Percentiles rank a stretch among this genome's conserved stretches.
Evolutionary conservation across 1,284 basidiomycete species (phyloP).

Genomic region (Cryptococcus depauperatus): DNA sequence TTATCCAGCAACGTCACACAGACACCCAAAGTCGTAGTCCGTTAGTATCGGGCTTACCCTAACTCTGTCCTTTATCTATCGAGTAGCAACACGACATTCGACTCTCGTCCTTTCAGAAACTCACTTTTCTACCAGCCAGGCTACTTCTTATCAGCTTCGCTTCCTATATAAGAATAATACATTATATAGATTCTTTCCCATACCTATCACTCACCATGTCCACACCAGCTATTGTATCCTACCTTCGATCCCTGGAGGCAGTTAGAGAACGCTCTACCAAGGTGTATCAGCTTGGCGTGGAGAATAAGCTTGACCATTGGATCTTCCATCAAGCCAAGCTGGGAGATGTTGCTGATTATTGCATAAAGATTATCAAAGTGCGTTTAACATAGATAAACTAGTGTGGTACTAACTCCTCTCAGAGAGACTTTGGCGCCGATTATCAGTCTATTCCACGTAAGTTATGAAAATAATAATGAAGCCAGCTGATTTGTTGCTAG

Average conservation of each 20-base stretch:
- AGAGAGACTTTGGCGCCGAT: slow-evolving; percentile 69
- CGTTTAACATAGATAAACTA: slow-evolving; percentile 10
- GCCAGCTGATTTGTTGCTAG: too few species aligned
- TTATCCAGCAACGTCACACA: too few species aligned
- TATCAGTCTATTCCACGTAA: slow-evolving; percentile 29
- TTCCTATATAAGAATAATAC: not conserved
- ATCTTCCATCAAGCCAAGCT: slow-evolving; percentile 72
- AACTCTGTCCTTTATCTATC: too few species aligned
- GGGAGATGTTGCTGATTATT: slow-evolving; percentile 65
- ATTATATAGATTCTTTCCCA: too few species aligned
- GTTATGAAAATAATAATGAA: slow-evolving; percentile 4
- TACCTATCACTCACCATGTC: slow-evolving; percentile 4
- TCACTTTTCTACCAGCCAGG: not conserved
- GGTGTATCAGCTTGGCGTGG: slow-evolving; percentile 67
- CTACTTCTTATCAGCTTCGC: not conserved
- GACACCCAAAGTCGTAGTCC: too few species aligned
- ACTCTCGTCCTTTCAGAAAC: too few species aligned
- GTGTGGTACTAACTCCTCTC: not conserved
- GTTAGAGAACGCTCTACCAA: slow-evolving; percentile 74
- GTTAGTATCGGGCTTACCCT: too few species aligned
- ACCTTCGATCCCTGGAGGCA: slow-evolving; percentile 76
- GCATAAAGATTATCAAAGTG: slow-evolving; percentile 69
- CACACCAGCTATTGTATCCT: slow-evolving; percentile 42
- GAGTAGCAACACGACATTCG: too few species aligned
- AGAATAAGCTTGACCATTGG: slow-evolving; percentile 73